Conservation (phyloP, 768 basidiomycete species). For the Galerina sulciceps region DNA sequence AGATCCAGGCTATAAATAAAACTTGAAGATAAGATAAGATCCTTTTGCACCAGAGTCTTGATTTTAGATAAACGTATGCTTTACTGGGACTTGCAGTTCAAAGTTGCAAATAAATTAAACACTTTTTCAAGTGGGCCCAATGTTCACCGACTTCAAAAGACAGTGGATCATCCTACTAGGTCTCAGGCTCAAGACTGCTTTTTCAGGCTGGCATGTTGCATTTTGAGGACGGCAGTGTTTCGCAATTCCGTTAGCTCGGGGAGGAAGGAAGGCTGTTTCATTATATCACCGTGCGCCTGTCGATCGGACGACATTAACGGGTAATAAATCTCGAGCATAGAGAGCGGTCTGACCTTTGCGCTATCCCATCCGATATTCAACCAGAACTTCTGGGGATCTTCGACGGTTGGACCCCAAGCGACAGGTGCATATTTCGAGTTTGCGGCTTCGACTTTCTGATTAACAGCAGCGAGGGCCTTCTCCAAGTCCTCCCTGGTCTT, state of each 20-base stretch:
- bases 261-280: background rate
- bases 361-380: slow-evolving; percentile 23
- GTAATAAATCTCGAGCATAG: background rate
- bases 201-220: background rate
- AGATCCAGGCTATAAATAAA: too few relatives aligned
- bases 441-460: slow-evolving; percentile 11
- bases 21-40: too few relatives aligned
- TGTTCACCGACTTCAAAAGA: too few relatives aligned
- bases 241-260: background rate
- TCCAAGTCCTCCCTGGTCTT: slow-evolving; percentile 18
- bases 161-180: too few relatives aligned
- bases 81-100: too few relatives aligned
- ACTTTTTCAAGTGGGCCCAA: too few relatives aligned
- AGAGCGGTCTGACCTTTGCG: slow-evolving; percentile 9
- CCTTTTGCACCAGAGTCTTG: too few relatives aligned
- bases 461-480: slow-evolving; percentile 3
- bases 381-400: slow-evolving; percentile 14
- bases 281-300: background rate
- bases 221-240: background rate
- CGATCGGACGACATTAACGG: background rate
- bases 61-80: too few relatives aligned
- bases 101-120: too few relatives aligned
- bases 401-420: slow-evolving; percentile 17
- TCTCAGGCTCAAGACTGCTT: background rate
- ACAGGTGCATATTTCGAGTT: slow-evolving; percentile 12